Evolutionary conservation across 768 basidiomycete genomes (phyloP), one percentile per base, ranked within the genome.

Genomic region (Amylocystis lapponica): DNA sequence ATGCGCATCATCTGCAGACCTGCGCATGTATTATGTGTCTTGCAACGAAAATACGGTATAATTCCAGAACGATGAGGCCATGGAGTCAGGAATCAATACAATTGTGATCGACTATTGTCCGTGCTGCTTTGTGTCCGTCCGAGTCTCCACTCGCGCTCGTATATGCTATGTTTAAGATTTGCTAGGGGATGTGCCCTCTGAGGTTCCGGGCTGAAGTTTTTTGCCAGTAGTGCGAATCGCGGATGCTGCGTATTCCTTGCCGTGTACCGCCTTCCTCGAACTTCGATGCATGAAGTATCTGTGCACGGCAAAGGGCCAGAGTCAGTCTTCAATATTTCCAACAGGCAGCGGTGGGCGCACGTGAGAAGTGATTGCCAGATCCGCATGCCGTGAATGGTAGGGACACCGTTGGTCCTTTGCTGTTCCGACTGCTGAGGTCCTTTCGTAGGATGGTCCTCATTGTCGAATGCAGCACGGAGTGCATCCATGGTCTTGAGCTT

Each of bases 351-450:
- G 10, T 39, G 17, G 0, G 52, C 70, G 50, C 47, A 76, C 76
- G 68, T 65, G 40, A 79, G 50, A 19, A 80, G 53, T 5, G 64
- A 65, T 53, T 76, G 71, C 78, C 79, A 80, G 44, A 80, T 71
- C 16, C 64, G 62, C 42, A 80, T 57, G 5, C 78, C 78, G 51
- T 81, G 76, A 27, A 80, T 52, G 13, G 73, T 71, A 10, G 71
- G 47, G 13, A 72, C 52, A 42, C 63, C 64, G 17, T 58, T 54
- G 5, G 52, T 57, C 22, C 68, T 66, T 53, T 79, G 78, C 52
- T 77, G 66, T 56, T 81, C 79, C 3, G 78, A 79, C 53, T 79
- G 78, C 44, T 62, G 60, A 2, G 78, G 77, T 3, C 71, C 60
- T 39, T 63, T 68, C 27, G 47, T 37, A 6, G 74, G 70, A 45